phyloP scores from a whole-genome alignment of 2,329 filamentous ascomycete species.

The Stachybotrys echinatus region DNA sequence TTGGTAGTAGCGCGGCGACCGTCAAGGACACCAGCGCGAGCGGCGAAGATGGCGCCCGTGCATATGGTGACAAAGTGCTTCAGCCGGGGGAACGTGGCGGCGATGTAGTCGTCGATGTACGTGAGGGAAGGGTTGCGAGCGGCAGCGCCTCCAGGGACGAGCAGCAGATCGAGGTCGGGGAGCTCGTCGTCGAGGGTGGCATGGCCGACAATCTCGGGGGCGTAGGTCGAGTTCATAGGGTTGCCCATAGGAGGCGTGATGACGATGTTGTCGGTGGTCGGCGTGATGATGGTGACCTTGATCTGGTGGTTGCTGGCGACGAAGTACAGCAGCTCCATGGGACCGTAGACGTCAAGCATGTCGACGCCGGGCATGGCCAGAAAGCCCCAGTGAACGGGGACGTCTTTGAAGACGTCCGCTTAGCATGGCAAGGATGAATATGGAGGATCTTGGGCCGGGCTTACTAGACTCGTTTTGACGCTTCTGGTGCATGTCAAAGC shows the following conservation, averaged over 20 bases:
- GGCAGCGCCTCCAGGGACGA: conserved; percentile 58
- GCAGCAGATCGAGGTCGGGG: conserved; percentile 44
- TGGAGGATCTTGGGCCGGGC: too few relatives aligned
- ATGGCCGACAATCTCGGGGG: conserved; percentile 1
- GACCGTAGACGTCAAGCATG: conserved; percentile 14
- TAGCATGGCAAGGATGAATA: too few relatives aligned
- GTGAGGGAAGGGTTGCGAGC: conserved; percentile 22
- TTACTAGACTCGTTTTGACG: too few relatives aligned
- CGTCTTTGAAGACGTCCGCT: too few relatives aligned
- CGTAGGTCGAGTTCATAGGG: not conserved
- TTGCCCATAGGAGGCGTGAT: not conserved
- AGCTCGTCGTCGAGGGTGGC: conserved; percentile 2
- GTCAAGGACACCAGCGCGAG: conserved; percentile 52
- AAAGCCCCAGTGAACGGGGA: conserved; percentile 9
- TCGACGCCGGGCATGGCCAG: conserved; percentile 12
- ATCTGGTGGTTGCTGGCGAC: conserved; percentile 6
- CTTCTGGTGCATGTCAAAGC: too few relatives aligned
- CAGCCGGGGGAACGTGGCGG: conserved; percentile 24
- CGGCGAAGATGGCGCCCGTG: conserved; percentile 55
- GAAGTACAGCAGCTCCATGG: conserved; percentile 13
- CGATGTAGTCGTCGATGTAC: conserved; percentile 31
- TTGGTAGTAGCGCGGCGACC: conserved; percentile 59
- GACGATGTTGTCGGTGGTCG: too few relatives aligned
- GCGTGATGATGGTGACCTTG: conserved; percentile 3
- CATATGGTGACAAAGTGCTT: conserved; percentile 59